Conservation (phyloP, 2,329 filamentous ascomycete genomes). For the Colletotrichum neosansevieriae region DNA sequence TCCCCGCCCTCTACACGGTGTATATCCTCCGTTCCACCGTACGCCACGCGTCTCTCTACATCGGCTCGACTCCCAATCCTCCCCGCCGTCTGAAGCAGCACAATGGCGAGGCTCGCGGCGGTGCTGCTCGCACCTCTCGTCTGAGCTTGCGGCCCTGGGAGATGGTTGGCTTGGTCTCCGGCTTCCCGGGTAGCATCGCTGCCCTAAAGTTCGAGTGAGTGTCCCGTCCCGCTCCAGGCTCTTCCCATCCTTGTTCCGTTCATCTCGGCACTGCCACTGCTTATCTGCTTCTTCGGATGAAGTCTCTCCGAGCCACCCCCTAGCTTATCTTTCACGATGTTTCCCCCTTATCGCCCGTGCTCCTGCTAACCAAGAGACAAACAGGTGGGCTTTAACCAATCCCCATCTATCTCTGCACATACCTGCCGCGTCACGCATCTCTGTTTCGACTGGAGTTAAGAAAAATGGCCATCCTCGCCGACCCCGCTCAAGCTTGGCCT, state of each 20-base stretch:
- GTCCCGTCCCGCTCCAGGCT: conserved; percentile 12
- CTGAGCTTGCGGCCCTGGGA: conserved; percentile 85
- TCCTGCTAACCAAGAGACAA: conserved; percentile 9
- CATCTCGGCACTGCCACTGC: conserved; percentile 10
- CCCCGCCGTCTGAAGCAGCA: conserved; percentile 88
- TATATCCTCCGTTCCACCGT: conserved; percentile 91
- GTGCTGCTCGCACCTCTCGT: conserved; percentile 81
- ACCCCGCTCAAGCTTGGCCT: conserved; percentile 71
- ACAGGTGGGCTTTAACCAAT: conserved; percentile 92
- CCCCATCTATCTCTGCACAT: conserved; percentile 86
- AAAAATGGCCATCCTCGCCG: conserved; percentile 66
- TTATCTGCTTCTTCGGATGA: conserved; percentile 30
- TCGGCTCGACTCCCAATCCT: conserved; percentile 93
- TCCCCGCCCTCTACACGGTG: conserved; percentile 92
- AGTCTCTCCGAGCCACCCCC: conserved; percentile 15
- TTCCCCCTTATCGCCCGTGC: conserved; percentile 1
- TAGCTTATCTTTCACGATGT: conserved; percentile 16
- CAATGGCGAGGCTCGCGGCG: conserved; percentile 86
- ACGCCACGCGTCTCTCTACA: conserved; percentile 79
- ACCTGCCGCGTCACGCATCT: conserved; percentile 70
- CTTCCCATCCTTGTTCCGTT: background rate
- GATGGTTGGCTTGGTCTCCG: conserved; percentile 87
- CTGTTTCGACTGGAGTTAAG: conserved; percentile 63
- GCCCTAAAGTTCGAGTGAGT: conserved; percentile 91
- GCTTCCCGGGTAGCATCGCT: conserved; percentile 87